Conservation (phyloP, 495 filamentous ascomycete genomes). For the Penicillium crystallinum region DNA sequence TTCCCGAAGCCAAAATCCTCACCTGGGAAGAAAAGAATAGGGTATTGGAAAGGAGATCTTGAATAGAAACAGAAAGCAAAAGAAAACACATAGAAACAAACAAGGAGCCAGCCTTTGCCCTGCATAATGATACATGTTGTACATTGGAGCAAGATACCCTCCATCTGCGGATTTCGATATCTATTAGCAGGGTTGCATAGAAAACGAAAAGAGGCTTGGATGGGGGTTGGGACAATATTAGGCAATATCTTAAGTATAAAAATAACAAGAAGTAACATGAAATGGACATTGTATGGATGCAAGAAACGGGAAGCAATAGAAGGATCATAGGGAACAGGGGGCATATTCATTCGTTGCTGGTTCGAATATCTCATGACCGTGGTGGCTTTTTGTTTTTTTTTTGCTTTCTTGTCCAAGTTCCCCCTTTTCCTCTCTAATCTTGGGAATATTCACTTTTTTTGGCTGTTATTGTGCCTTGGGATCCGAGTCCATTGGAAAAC, state of each 20-base stretch:
- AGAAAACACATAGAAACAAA: not conserved
- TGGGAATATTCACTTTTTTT: not conserved
- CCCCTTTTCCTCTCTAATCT: conserved; percentile 5
- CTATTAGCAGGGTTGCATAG: not conserved
- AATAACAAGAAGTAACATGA: conserved; percentile 10
- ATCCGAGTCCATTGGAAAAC: not conserved
- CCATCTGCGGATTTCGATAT: not conserved
- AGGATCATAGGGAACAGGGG: conserved; percentile 19
- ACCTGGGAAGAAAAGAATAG: not conserved
- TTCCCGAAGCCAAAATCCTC: no score
- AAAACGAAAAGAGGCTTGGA: not conserved
- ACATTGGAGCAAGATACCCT: not conserved
- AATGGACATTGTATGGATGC: conserved; percentile 13
- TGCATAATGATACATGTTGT: conserved; percentile 4
- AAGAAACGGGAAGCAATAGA: conserved; percentile 5
- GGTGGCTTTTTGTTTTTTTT: conserved; percentile 1
- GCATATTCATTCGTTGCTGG: conserved; percentile 31
- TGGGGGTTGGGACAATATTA: conserved; percentile 11
- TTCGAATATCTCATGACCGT: conserved; percentile 27
- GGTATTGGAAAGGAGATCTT: not conserved
- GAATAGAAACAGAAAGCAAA: not conserved
- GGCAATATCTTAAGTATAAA: conserved; percentile 20
- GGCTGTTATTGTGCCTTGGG: not conserved
- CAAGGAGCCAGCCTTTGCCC: conserved; percentile 11
- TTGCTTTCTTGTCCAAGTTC: conserved; percentile 3